phyloP scores from a whole-genome alignment of 495 filamentous ascomycete species.

The Wilcoxina mikolae region DNA sequence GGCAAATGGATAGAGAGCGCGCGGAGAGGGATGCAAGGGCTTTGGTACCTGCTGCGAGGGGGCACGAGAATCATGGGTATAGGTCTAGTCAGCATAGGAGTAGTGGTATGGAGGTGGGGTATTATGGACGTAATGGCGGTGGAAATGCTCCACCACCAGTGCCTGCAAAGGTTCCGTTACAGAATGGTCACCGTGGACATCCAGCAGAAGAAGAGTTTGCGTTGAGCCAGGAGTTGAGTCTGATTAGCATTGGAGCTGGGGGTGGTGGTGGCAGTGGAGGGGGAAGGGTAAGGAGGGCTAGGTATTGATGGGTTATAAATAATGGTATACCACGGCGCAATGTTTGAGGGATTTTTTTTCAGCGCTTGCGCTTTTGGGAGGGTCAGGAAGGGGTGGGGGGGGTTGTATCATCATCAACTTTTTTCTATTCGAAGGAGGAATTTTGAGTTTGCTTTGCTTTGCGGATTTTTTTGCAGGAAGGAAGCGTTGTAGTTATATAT shows the following conservation, averaged over 20 bases:
- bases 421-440: too few species aligned
- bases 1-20: slow-evolving; percentile 16
- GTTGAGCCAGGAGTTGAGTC: slow-evolving; percentile 27
- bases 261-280: slow-evolving; percentile 5
- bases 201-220: slow-evolving; percentile 22
- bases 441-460: too few species aligned
- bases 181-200: slow-evolving; percentile 7
- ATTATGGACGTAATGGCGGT: slow-evolving; percentile 16
- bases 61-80: slow-evolving; percentile 15
- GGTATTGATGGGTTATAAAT: too few species aligned
- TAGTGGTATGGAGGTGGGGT: slow-evolving; percentile 20
- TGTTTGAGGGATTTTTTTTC: too few species aligned
- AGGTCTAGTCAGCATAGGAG: slow-evolving; percentile 9
- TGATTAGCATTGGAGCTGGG: slow-evolving; percentile 25
- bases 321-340: too few species aligned
- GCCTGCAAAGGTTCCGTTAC: slow-evolving; percentile 22
- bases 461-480: too few species aligned
- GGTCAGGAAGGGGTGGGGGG: too few species aligned
- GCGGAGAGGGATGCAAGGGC: slow-evolving; percentile 22
- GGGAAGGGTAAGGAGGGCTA: too few species aligned
- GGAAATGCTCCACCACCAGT: slow-evolving; percentile 14
- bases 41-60: slow-evolving; percentile 16
- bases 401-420: too few species aligned
- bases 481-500: too few species aligned
- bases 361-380: too few species aligned